Conservation (phyloP, 169 alveolate species). For the Eimeria sp. region DNA sequence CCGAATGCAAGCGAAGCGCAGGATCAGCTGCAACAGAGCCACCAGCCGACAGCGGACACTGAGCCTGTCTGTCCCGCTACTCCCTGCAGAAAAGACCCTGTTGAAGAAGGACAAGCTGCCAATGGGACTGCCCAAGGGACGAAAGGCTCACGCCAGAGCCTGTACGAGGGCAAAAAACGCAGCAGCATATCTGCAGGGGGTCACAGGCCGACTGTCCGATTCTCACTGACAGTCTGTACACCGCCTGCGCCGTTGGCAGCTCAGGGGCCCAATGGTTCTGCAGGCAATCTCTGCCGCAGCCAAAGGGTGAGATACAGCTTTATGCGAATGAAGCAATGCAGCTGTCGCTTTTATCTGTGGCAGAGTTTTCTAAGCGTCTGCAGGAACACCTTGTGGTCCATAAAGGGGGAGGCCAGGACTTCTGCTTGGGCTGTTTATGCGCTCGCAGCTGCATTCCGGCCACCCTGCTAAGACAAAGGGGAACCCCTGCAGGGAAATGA, state of each 20-base stretch:
- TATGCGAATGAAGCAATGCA: not conserved
- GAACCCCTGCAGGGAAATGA: not conserved
- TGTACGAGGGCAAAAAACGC: not conserved
- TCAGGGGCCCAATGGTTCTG: not conserved
- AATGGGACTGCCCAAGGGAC: conserved; percentile 8
- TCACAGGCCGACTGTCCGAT: conserved; percentile 28
- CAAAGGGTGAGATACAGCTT: not conserved
- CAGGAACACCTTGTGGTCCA: not conserved
- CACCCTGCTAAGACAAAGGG: not conserved
- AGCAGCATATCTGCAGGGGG: not conserved
- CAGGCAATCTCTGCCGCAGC: not conserved
- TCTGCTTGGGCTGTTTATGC: not conserved
- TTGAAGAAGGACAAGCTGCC: conserved; percentile 4
- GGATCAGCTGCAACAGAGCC: not conserved
- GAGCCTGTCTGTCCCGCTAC: not conserved
- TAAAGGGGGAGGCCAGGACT: not conserved
- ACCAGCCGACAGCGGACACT: not conserved
- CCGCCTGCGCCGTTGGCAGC: not conserved
- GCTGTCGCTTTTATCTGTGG: not conserved
- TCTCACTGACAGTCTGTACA: not conserved
- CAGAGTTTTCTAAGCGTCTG: not conserved
- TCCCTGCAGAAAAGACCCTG: not conserved
- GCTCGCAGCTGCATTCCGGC: not conserved
- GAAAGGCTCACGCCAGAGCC: not conserved
- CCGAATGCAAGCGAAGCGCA: not conserved